These are phyloP conservation scores for Phytomonas sp. DNA, from an alignment of 208 protist species.

Conservation along the genomic window DNA sequence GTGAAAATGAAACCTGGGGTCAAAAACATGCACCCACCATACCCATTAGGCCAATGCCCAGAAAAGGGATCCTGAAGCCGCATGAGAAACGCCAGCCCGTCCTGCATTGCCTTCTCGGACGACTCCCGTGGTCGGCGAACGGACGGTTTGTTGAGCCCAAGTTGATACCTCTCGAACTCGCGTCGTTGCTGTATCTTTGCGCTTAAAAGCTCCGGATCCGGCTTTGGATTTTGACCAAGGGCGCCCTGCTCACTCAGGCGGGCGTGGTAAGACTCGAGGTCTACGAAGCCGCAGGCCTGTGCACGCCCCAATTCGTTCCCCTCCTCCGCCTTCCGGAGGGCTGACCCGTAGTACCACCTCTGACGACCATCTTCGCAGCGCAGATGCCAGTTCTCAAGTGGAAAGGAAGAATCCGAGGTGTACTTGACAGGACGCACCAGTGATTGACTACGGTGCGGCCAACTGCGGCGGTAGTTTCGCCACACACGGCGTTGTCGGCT, in stretches of 20 bases:
- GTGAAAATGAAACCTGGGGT: conserved; percentile 89
- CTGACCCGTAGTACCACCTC: conserved; percentile 68
- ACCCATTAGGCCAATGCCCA: conserved; percentile 97
- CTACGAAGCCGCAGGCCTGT: conserved; percentile 38
- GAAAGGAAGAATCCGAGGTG: conserved; percentile 27
- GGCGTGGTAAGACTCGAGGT: conserved; percentile 26
- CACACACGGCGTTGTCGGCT: conserved; percentile 39
- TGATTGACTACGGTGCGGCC: conserved; percentile 43
- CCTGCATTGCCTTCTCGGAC: conserved; percentile 31
- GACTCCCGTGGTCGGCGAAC: conserved; percentile 14
- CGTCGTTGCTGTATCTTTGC: neutral
- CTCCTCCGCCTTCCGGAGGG: conserved; percentile 39
- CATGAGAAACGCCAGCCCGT: conserved; percentile 62
- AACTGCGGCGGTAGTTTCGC: conserved; percentile 27
- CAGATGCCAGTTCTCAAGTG: conserved; percentile 67
- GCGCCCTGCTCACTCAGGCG: conserved; percentile 12
- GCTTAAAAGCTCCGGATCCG: neutral
- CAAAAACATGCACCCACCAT: conserved; percentile 95
- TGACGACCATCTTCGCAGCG: conserved; percentile 84
- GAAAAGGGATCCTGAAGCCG: conserved; percentile 84
- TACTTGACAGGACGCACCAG: conserved; percentile 40
- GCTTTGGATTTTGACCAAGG: neutral
- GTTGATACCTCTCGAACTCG: conserved; percentile 52
- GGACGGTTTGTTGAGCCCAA: conserved; percentile 30
- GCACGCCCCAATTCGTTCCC: conserved; percentile 50